Base-by-base conservation (phyloP, 2,329 filamentous ascomycete species). In the Sporothrix curviconia region DNA sequence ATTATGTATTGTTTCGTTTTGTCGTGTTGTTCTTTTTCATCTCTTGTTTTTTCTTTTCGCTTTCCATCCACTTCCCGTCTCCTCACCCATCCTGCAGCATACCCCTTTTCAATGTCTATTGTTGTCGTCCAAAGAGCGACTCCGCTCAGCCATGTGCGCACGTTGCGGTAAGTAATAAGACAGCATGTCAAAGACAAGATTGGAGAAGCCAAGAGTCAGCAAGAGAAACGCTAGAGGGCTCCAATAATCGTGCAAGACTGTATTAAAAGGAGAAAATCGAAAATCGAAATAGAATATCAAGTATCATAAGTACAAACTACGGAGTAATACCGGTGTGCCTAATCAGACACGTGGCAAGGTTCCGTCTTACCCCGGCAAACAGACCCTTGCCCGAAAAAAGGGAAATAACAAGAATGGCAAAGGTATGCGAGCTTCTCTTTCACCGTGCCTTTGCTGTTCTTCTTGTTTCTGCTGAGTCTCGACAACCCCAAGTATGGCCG, bases 171-270 rank as follows among this genome's bases (percentile, higher is more conserved):
- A 34, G 15, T 14, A n/a, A n/a, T n/a, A n/a, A n/a, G n/a, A n/a
- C n/a, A n/a, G n/a, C n/a, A n/a, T n/a, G 15, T 40, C 36, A 30
- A 40, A 52, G 19, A 43, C n/a, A n/a, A n/a, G n/a, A n/a, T n/a
- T n/a, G n/a, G n/a, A n/a, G n/a, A n/a, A 19, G 28, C 39, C 39
- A 43, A 54, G 51, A 43, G 51, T 54, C 39, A 43, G 51, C 51
- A 53, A 53, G 34, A 30, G 11, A 4, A 22, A 34, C 1, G 12
- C 22, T 12, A 39, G 17, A 49, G 28, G n/a, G n/a, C n/a, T n/a
- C 17, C 40, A 5, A 24, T 43, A 43, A 43, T 24, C 4, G 12
- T 7, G 9, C 17, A 12, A 49, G 14, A 32, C 5, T 4, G 43
- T 22, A 14, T 6, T n/a, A 36, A 14, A 25, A 32, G 11, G 36